Base-by-base conservation (phyloP, 768 basidiomycete genomes). In the Lentinula raphanica region DNA sequence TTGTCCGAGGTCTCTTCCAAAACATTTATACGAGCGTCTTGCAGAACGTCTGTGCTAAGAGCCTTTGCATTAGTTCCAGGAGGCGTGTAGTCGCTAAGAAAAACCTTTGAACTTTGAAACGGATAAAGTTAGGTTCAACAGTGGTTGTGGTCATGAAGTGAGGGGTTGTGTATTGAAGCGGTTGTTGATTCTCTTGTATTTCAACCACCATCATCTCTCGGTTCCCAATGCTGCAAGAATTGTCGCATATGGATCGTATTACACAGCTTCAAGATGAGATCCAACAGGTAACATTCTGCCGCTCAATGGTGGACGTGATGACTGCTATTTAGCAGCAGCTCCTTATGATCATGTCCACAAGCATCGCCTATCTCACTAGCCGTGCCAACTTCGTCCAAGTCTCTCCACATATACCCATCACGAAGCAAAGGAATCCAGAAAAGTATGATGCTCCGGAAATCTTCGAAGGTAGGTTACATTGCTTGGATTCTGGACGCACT, bases 201-300 rank as follows among this genome's bases (percentile, higher is more conserved):
- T n/a, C n/a, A 45, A 44, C 25, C 54, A 44, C 54, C 44, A 49
- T 49, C 58, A 54, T 39, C 35, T 58, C 31, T 23, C 59, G 63
- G 62, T 64, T n/a, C 60, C 67, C 84, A 77, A 92, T 92, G 90
- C 90, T 92, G 81, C 86, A 90, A 80, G 90, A 92, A 84, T 74
- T 92, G 71, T 84, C 90, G 71, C 86, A 91, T 78, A 94, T 94
- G 94, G 93, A 95, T 80, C 87, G 92, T 74, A 90, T 95, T 71
- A 94, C 94, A 9, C 94, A 95, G 71, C 85, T 95, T 56, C 92
- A 94, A 78, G 89, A 96, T 83, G 90, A 90, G 72, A 92, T 94
- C 59, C 93, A 96, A 73, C 85, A 90, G 76, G 91, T 88, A 55
- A 54, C 61, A 19, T 45, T 29, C 28, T 31, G 19, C 27, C 39